Evolutionary conservation across 23 red algal genomes (phyloP), one percentile per base, ranked within the genome.

Genomic region (Gracilaria gracilis): DNA sequence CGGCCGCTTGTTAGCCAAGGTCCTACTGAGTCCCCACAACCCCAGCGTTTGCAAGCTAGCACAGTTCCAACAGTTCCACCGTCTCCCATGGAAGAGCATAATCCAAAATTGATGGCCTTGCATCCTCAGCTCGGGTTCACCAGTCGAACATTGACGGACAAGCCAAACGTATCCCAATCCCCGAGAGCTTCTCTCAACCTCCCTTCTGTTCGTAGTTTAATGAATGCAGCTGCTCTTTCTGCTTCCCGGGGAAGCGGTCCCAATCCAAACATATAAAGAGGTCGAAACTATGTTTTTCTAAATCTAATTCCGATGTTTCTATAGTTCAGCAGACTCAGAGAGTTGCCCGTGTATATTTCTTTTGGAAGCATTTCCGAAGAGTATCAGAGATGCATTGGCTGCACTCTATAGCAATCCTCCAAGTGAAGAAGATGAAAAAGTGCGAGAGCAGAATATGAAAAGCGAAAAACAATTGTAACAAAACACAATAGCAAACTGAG

Each of bases 221-320:
- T 77, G 42, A 77, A 77, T 51, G 42, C 72, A 46, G 72, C 72
- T 25, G 0, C 72, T 51, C 6, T 77, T 8, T 77, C 72, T 46
- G 42, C 72, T 33, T 38, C 69, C 1, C 23, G 46, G 14, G 40
- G 72, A 51, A n/a, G 17, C 4, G 11, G 64, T 17, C 64, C 29
- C 0, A 31, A 31, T 69, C 32, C 64, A 5, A 69, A 34, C 16
- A 34, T 36, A 24, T 69, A 69, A 69, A 34, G 9, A 37, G 16
- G 29, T 0, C 59, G 37, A 69, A 32, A 20, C 1, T 11, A 69
- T 19, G 4, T 37, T 69, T 14, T 65, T 33, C 23, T 7, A 11
- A 65, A 32, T n/a, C n/a, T 46, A 11, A 46, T 11, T 46, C n/a
- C n/a, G 42, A 46, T 11, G 42, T 46, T 46, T 4, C 42, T 11